Evolutionary conservation across 2,329 filamentous ascomycete genomes (phyloP), one percentile per base, ranked within the genome.

Genomic region (Aspergillus pseudoglaucus): DNA sequence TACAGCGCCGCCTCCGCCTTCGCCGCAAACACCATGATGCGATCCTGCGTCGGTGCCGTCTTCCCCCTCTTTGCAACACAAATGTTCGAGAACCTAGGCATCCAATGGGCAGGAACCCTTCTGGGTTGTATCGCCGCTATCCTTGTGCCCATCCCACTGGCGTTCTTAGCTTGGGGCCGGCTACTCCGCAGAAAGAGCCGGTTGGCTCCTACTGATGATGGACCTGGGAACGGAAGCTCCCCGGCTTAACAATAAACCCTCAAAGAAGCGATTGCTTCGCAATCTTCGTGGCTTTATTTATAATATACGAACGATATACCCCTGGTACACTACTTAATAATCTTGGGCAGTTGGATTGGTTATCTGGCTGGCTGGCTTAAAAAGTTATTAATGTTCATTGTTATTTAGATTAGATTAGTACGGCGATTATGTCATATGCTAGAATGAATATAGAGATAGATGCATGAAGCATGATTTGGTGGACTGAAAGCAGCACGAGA

Each of bases 1-100:
- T 30, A 17, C 14, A 59, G 56, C n/a, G 56, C 56, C 18, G 53
- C 53, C 14, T 57, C 56, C 1, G 53, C 55, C 6, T 55, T 59
- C 23, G 55, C 55, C 1, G 56, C 55, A 8, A 59, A 56, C 37
- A 58, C 53, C n/a, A 56, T 58, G 48, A 55, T 59, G 53, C 55
- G 55, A 15, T 58, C 55, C 7, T 49, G 53, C 44, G 53, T 56
- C 9, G 56, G 52, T 2, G 52, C 52, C 3, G 47, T 45, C 12
- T 59, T 59, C 23, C 56, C 56, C 3, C 48, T 59, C 2, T 59
- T 59, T 44, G 52, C 55, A 5, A 48, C 47, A 2, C 55, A 58
- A 27, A 59, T 59, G 56, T 58, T 58, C 35, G 42, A 55, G 35
- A 58, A 59, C 15, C 17, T 58, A 10, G 56, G 55, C 3, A 49